Base-by-base conservation (phyloP, 1,284 basidiomycete species). In the Malassezia globosa region DNA sequence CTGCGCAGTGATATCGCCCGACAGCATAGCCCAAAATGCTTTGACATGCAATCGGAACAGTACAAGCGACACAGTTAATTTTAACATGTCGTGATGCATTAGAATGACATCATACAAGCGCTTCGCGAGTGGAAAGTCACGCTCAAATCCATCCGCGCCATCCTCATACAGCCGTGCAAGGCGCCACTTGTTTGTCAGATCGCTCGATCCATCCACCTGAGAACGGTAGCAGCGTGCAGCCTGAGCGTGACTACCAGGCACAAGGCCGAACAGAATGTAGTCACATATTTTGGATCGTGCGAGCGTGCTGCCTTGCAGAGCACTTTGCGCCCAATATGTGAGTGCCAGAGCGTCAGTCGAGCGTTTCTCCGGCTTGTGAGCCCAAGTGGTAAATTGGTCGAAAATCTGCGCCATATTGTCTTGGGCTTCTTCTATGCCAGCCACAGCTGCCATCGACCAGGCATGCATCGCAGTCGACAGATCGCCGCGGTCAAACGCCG, bases 81-180 rank as follows among this genome's bases (percentile, higher is more conserved):
- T 73, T 23, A 81, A 73, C 23, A 92, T 85, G 0, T 90, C 88
- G 24, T 95, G 74, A 69, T 87, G 89, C 88, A 64, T 85, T 31
- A 87, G 73, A 2, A 89, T 87, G 50, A 82, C 74, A 72, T 97
- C 94, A 69, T 96, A 97, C 72, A 92, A 84, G 24, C 94, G 79
- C 73, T 97, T 99, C 0, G 94, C 94, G 14, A 97, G 80, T 72
- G 94, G 85, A 76, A 88, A 97, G 73, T 97, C 92, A 24, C 57
- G 58, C 22, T 57, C 26, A 23, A 84, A 81, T 0, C 96, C 87
- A 4, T 94, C 94, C 22, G 85, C 72, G 0, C 94, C 94, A 63
- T 88, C 85, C 75, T 97, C 92, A 72, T 96, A 95, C 88, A 97
- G 94, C 85, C 85, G 95, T 1, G 92, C 94, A 22, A 97, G 74